Percentiles rank a stretch among this genome's conserved stretches.
Conservation (phyloP, 441 rosid species). For the Croton laevigatus region DNA sequence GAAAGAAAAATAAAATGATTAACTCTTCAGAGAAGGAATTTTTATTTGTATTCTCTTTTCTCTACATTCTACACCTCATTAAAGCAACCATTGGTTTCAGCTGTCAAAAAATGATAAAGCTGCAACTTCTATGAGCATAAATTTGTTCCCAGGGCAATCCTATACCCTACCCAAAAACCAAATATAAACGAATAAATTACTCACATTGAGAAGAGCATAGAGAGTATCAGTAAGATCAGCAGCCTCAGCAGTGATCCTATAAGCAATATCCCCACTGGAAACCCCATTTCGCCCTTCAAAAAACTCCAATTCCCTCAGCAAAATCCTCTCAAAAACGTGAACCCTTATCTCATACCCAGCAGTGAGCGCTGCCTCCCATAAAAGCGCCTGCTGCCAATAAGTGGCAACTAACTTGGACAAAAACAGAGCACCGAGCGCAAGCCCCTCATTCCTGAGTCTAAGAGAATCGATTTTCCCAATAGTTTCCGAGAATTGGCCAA, state of each 20-base stretch:
- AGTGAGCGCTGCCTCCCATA: constrained; percentile 76
- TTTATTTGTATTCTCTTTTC: no score
- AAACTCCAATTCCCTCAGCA: constrained; percentile 67
- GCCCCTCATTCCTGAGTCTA: constrained; percentile 38
- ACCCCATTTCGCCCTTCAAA: constrained; percentile 74
- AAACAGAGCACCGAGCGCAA: constrained; percentile 44
- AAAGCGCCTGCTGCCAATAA: constrained; percentile 69
- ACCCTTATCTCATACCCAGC: constrained; percentile 56
- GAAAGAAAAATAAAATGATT: no score
- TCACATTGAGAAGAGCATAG: constrained; percentile 76
- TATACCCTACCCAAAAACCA: background rate
- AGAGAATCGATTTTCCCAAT: constrained; percentile 30
- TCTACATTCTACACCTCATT: no score
- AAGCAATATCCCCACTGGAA: constrained; percentile 74
- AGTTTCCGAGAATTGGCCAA: constrained; percentile 53
- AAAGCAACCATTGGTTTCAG: background rate
- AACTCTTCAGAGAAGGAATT: no score
- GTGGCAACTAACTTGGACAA: constrained; percentile 46
- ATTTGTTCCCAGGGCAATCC: background rate
- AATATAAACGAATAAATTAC: constrained; percentile 14
- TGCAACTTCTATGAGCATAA: background rate
- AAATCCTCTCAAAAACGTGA: constrained; percentile 54
- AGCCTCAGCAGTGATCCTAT: constrained; percentile 78
- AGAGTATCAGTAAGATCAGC: constrained; percentile 73
- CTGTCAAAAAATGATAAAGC: background rate